phyloP scores from a whole-genome alignment of 495 filamentous ascomycete genomes.

The Xylaria telfairii region DNA sequence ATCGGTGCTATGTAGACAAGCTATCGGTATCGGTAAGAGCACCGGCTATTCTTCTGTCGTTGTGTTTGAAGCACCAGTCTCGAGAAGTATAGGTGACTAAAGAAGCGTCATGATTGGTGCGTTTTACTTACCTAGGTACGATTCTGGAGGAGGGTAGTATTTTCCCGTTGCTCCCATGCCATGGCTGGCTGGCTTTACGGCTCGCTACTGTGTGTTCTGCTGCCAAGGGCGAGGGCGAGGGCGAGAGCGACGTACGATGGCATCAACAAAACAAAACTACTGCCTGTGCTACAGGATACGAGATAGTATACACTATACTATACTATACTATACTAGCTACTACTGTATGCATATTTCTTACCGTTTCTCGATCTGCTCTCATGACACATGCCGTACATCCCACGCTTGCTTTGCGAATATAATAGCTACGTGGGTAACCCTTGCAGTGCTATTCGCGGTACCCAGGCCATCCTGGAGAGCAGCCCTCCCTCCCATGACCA shows the following conservation, averaged over 20 bases:
- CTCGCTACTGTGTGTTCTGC: neutral
- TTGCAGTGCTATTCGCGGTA: constrained; percentile 1
- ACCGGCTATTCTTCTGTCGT: neutral
- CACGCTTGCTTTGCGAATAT: neutral
- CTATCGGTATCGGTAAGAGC: neutral
- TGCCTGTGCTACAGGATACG: too few species aligned
- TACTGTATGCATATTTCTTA: neutral
- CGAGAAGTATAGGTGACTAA: neutral
- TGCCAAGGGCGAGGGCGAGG: constrained; percentile 21
- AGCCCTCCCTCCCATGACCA: constrained; percentile 1
- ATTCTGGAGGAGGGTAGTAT: neutral
- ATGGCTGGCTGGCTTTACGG: neutral
- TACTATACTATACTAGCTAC: neutral
- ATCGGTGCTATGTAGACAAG: too few species aligned
- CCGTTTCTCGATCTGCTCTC: neutral
- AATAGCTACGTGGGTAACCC: constrained; percentile 2
- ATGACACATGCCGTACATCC: constrained; percentile 9
- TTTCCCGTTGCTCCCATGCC: neutral
- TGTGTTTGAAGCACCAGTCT: neutral
- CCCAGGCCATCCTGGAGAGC: neutral
- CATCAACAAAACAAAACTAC: neutral
- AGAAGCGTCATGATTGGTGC: constrained; percentile 4
- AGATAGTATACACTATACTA: too few species aligned
- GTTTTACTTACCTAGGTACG: neutral
- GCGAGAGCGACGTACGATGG: constrained; percentile 6